Evolutionary conservation across 2,329 filamentous ascomycete species (phyloP).

Genomic region (Penicillium corylophilum): DNA sequence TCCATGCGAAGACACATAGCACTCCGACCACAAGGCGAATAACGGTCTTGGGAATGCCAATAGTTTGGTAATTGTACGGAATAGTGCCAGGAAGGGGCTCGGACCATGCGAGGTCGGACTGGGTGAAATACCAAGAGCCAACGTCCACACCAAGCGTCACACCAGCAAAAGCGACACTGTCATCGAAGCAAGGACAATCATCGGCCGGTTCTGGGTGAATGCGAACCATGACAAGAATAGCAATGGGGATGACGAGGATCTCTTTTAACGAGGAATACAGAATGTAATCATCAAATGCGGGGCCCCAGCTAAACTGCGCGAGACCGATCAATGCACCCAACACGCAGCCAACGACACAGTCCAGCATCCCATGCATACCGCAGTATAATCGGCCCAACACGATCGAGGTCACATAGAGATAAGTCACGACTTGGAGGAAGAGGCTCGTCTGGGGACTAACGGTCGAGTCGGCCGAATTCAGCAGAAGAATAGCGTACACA

Average conservation of each 20-base stretch:
- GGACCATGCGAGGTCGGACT: conserved; percentile 54
- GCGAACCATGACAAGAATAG: conserved; percentile 74
- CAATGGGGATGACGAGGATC: conserved; percentile 61
- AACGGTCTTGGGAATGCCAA: conserved; percentile 65
- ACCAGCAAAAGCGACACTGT: conserved; percentile 89
- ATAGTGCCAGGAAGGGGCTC: conserved; percentile 58
- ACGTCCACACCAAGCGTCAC: conserved; percentile 82
- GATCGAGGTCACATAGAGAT: conserved; percentile 86
- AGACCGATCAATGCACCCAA: conserved; percentile 67
- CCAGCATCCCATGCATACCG: conserved; percentile 96
- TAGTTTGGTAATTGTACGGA: conserved; percentile 63
- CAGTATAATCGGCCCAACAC: conserved; percentile 91
- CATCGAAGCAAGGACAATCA: conserved; percentile 95
- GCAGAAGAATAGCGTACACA: conserved; percentile 72
- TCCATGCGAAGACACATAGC: conserved; percentile 81
- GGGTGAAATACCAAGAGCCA: conserved; percentile 78
- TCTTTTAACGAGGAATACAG: conserved; percentile 63
- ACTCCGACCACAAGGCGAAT: conserved; percentile 76
- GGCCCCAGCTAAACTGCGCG: conserved; percentile 56
- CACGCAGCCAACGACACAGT: conserved; percentile 77
- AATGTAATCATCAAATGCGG: conserved; percentile 68
- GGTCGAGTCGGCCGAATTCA: conserved; percentile 65
- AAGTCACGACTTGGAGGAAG: conserved; percentile 66
- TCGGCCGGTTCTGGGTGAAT: conserved; percentile 95
- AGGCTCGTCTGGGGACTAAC: conserved; percentile 60